These are phyloP conservation scores for Macrolepiota dolichaula DNA, from an alignment of 768 basidiomycete species.

Conservation along the genomic window DNA sequence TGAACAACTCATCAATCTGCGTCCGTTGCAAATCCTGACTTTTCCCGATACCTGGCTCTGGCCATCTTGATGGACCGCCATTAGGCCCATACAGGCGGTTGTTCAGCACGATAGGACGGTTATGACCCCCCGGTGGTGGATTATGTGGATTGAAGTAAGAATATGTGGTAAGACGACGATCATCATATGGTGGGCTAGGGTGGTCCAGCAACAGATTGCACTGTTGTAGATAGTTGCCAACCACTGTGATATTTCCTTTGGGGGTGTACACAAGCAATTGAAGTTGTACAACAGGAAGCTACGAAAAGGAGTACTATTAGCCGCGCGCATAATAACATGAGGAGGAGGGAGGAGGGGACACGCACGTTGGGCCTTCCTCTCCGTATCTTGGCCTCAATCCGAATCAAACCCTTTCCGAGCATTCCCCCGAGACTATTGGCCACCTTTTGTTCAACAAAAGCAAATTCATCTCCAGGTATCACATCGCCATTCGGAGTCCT, in stretches of 20 bases:
- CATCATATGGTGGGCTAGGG: conserved; percentile 67
- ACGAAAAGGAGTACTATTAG: conserved; percentile 4
- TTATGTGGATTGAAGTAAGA: conserved; percentile 90
- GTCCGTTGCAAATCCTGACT: conserved; percentile 88
- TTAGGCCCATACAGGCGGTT: conserved; percentile 39
- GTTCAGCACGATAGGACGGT: conserved; percentile 34
- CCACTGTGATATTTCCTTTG: conserved; percentile 85
- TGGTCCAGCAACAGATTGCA: conserved; percentile 75
- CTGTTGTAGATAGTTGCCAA: conserved; percentile 72
- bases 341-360: conserved; percentile 4
- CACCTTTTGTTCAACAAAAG: conserved; percentile 83
- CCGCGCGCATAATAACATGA: neutral
- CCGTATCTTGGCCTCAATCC: conserved; percentile 73
- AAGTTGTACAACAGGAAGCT: conserved; percentile 82
- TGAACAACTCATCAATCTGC: conserved; percentile 93
- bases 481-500: conserved; percentile 52
- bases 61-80: conserved; percentile 47
- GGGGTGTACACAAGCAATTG: conserved; percentile 91
- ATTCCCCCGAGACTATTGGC: conserved; percentile 78
- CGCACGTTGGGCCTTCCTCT: conserved; percentile 63
- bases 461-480: conserved; percentile 65
- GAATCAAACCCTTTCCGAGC: conserved; percentile 80
- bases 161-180: conserved; percentile 53
- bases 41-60: conserved; percentile 57
- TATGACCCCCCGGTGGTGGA: conserved; percentile 68